Evolutionary conservation across 2,329 filamentous ascomycete genomes (phyloP).

Genomic region (Diaporthe sp.): DNA sequence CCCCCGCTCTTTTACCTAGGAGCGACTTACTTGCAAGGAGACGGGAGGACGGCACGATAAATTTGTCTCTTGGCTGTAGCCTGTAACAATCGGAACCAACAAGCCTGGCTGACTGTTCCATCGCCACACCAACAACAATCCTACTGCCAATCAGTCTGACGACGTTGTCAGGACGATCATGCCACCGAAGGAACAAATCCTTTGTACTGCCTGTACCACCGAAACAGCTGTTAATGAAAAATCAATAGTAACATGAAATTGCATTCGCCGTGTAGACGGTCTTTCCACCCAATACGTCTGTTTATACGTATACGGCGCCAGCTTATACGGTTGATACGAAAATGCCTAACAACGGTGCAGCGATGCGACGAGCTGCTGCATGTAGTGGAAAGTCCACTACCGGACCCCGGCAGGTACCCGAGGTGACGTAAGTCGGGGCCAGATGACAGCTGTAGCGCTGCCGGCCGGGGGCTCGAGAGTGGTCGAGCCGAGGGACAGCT

Average conservation of each 20-base stretch:
- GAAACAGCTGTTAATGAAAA: neutral
- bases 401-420: neutral
- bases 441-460: slow-evolving; percentile 28
- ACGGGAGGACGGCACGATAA: neutral
- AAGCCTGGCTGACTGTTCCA: neutral
- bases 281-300: neutral
- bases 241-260: neutral
- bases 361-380: neutral
- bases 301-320: too few relatives aligned
- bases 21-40: neutral
- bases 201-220: neutral
- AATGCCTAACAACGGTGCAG: neutral
- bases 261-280: neutral
- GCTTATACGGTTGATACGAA: slow-evolving; percentile 4
- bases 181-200: neutral
- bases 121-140: neutral
- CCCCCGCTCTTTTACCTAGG: neutral
- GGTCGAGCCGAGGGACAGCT: slow-evolving; percentile 13
- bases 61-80: slow-evolving; percentile 1
- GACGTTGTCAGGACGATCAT: neutral
- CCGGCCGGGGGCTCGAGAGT: neutral
- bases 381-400: neutral
- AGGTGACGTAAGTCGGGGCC: slow-evolving; percentile 22
- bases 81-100: slow-evolving; percentile 6
- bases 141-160: neutral